phyloP scores from a whole-genome alignment of 1,284 basidiomycete species.

The Leccinum holopus region DNA sequence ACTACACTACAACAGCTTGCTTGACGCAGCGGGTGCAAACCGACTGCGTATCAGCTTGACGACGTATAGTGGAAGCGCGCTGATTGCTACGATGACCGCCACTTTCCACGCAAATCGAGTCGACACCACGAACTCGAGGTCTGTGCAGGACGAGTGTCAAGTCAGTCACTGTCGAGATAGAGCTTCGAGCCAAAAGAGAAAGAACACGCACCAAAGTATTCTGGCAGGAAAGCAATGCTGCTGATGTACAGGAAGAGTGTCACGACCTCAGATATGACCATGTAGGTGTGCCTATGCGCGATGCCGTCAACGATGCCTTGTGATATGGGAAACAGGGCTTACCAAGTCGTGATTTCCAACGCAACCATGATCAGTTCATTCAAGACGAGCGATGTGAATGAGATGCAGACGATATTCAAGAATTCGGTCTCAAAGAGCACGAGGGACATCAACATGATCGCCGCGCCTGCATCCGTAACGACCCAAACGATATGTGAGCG shows the following conservation, averaged over 20 bases:
- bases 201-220: constrained; percentile 83
- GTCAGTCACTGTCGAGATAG: neutral
- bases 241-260: constrained; percentile 89
- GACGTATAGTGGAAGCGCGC: constrained; percentile 88
- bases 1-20: constrained; percentile 68
- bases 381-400: constrained; percentile 93
- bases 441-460: constrained; percentile 98
- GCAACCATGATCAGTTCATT: constrained; percentile 99
- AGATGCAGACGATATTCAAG: constrained; percentile 97
- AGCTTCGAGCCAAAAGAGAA: neutral
- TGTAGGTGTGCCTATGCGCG: constrained; percentile 82
- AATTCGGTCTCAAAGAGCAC: constrained; percentile 98
- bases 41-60: constrained; percentile 86
- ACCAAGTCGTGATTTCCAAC: constrained; percentile 97
- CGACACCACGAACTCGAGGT: constrained; percentile 91
- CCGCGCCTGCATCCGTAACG: constrained; percentile 61
- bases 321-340: constrained; percentile 22
- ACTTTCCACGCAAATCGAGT: constrained; percentile 94
- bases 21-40: constrained; percentile 91
- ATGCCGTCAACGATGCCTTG: neutral
- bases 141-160: constrained; percentile 41
- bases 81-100: constrained; percentile 90
- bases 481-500: neutral
- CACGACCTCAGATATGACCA: constrained; percentile 90
- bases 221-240: constrained; percentile 92